These are phyloP conservation scores for Ascochyta viciae-villosae DNA, from an alignment of 2,329 filamentous ascomycete species.

Conservation along the genomic window DNA sequence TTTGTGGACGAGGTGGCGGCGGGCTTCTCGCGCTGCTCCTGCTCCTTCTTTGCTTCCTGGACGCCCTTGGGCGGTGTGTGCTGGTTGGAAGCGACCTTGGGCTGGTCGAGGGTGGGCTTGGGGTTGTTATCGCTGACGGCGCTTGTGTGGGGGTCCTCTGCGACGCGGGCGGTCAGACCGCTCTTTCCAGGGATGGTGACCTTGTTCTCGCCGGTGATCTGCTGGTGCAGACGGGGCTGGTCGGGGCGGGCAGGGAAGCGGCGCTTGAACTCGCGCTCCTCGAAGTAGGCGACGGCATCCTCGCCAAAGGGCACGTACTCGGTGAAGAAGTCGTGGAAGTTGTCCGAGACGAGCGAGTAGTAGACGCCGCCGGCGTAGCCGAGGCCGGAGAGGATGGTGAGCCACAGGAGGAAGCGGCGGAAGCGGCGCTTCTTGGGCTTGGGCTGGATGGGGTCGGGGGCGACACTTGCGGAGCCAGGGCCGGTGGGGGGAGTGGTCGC, in stretches of 20 bases:
- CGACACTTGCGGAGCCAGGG: slow-evolving; percentile 51
- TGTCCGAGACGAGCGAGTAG: slow-evolving; percentile 92
- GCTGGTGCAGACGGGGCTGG: slow-evolving; percentile 52
- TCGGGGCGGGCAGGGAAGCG: slow-evolving; percentile 68
- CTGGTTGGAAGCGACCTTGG: slow-evolving; percentile 36
- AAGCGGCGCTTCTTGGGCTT: slow-evolving; percentile 72
- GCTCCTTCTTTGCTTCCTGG: slow-evolving; percentile 42
- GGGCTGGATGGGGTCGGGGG: slow-evolving; percentile 55
- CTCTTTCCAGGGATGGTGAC: slow-evolving; percentile 86
- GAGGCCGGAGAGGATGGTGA: slow-evolving; percentile 77
- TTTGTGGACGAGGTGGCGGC: slow-evolving; percentile 33
- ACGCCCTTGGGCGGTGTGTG: slow-evolving; percentile 28
- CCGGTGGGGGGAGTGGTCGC: slow-evolving; percentile 51
- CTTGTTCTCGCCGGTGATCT: slow-evolving; percentile 66
- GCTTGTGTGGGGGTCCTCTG: slow-evolving; percentile 71
- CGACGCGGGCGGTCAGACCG: slow-evolving; percentile 81
- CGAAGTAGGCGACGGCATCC: slow-evolving; percentile 91
- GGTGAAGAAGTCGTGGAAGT: slow-evolving; percentile 99
- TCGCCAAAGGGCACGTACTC: slow-evolving; percentile 96
- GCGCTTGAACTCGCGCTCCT: slow-evolving; percentile 91
- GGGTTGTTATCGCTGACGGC: slow-evolving; percentile 59
- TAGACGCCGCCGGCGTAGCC: slow-evolving; percentile 89
- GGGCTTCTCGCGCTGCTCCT: slow-evolving; percentile 36
- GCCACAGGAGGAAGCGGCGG: slow-evolving; percentile 76
- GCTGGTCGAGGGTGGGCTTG: slow-evolving; percentile 21